These are phyloP conservation scores for Syzygium grande DNA, from an alignment of 345 rosid species.

Conservation along the genomic window DNA sequence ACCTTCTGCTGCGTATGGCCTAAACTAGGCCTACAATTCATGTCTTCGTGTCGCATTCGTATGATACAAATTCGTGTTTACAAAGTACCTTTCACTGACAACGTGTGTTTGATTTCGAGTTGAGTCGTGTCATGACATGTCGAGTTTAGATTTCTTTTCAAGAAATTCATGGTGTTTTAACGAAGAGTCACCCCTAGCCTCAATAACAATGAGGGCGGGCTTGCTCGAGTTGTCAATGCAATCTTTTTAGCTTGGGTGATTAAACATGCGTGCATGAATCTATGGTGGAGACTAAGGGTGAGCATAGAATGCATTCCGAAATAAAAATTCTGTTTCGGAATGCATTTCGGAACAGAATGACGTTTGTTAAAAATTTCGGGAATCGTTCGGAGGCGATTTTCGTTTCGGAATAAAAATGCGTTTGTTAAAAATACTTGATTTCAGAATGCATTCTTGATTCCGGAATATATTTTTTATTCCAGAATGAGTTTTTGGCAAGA, in stretches of 20 bases:
- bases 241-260: not conserved
- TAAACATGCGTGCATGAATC: fast-evolving
- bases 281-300: not conserved
- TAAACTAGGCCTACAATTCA: not conserved
- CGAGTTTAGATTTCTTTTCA: not conserved
- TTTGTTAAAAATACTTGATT: too few relatives aligned
- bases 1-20: not conserved
- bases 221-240: not conserved
- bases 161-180: not conserved
- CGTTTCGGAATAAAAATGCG: too few relatives aligned
- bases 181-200: not conserved
- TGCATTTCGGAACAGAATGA: too few relatives aligned
- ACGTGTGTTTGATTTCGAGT: not conserved
- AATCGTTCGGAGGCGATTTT: too few relatives aligned
- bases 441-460: too few relatives aligned
- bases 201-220: fast-evolving
- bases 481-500: too few relatives aligned
- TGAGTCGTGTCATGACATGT: not conserved
- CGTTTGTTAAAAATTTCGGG: too few relatives aligned
- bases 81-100: not conserved
- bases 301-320: too few relatives aligned
- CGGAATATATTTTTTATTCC: too few relatives aligned
- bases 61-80: not conserved
- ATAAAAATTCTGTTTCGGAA: too few relatives aligned
- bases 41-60: not conserved